Base-by-base conservation (phyloP, 371 early-diverging fungal genomes). In the Apophysomyces sp. region DNA sequence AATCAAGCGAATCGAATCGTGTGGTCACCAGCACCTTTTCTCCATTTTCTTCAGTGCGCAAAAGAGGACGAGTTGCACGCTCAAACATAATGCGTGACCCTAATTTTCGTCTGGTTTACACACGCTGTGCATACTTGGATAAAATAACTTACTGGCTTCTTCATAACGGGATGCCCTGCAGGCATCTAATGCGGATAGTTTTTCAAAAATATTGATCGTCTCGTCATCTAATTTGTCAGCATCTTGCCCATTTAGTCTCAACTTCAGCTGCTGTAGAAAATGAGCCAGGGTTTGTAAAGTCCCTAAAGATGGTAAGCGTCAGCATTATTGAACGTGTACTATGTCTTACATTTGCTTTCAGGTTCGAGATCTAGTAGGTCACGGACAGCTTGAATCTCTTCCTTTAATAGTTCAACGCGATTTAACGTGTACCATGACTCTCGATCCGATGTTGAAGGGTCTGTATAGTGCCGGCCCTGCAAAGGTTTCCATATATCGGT, bases 321-420 rank as follows among this genome's bases (percentile, higher is more conserved):
- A 30, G 16, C 18, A 58, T 12, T 36, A 18, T 52, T 18, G 34
- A 6, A 36, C 21, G 8, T 2, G 7, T 3, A 11, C 21, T 58
- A 11, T 63, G 63, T n/a, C 81, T 72, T 83, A 88, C 97, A 93
- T 82, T 92, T 92, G 67, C 92, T 86, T 32, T 93, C 90, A 0
- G 95, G 95, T 61, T 96, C 98, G 28, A 94, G 41, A 21, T 95
- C 95, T 7, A 89, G 55, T 41, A 97, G 75, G 64, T 96, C 97
- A 29, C 86, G 76, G 15, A 96, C 80, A 12, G 77, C 74, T 12
- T 76, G 63, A 32, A 92, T 80, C 65, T 95, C 93, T 27, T 77
- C 72, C 24, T 74, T 63, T 55, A 91, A 66, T 15, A 87, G 58
- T 4, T 66, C 66, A 1, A 65, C 58, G 27, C 77, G 74, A 52